Evolutionary conservation across 2,329 filamentous ascomycete genomes (phyloP).

Genomic region (Epichloe elymi): DNA sequence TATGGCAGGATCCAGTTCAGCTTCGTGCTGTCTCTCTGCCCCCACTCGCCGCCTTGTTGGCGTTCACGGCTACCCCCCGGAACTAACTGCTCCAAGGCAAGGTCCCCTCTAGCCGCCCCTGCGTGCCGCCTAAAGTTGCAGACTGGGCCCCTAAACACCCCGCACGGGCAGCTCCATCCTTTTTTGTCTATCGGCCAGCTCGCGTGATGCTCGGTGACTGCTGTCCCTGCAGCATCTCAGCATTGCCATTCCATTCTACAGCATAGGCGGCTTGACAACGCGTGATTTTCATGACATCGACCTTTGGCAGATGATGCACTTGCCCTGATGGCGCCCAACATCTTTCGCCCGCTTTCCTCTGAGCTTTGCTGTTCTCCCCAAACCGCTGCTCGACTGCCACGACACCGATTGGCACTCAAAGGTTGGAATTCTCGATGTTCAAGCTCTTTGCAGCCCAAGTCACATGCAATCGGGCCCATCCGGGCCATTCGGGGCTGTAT

Average conservation of each 20-base stretch:
- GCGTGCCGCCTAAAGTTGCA: no score
- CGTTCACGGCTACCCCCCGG: no score
- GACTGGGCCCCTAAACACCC: no score
- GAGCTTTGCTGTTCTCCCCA: constrained; percentile 16
- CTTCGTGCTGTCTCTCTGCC: no score
- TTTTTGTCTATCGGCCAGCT: background rate
- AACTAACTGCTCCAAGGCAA: no score
- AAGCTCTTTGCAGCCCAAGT: background rate
- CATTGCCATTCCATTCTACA: background rate
- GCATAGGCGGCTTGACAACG: background rate
- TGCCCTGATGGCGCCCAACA: constrained; percentile 20
- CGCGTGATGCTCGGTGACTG: background rate
- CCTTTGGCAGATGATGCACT: constrained; percentile 17
- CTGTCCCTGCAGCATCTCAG: background rate
- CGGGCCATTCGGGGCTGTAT: background rate
- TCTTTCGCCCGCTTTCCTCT: constrained; percentile 21
- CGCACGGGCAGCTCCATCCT: no score
- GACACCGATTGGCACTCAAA: constrained; percentile 12
- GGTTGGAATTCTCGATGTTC: constrained; percentile 6
- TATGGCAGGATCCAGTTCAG: background rate
- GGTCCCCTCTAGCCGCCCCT: no score
- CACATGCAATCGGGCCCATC: background rate
- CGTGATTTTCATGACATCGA: background rate
- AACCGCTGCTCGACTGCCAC: constrained; percentile 14
- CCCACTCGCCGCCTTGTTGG: no score